Evolutionary conservation across 2,329 filamentous ascomycete species (phyloP), one percentile per base, ranked within the genome.

Genomic region (Cladosporium sp.): DNA sequence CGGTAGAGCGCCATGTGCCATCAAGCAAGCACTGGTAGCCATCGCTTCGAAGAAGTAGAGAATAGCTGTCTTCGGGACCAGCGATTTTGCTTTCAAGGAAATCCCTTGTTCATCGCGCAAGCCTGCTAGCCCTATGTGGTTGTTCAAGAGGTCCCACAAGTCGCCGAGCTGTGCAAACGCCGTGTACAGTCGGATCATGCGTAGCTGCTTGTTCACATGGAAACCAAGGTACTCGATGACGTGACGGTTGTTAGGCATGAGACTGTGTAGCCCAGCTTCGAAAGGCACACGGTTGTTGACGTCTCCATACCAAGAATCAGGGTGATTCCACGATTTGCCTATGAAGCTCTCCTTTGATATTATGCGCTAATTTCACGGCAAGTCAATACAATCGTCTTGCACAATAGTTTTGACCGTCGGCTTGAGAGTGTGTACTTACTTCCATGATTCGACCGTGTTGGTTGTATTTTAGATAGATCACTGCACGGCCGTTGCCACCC

Each of bases 21-120:
- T 55, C 32, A 55, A 15, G 40, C 52, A 55, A 17, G 19, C 52
- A 36, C 40, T n/a, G 13, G 52, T 40, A 22, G 52, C 52, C 52
- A 55, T 55, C 1, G 28, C 52, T 13, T 55, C 28, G 20, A 45
- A 55, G 3, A 55, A 10, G 35, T 39, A 55, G 2, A 47, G 19
- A 15, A 55, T 36, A 4, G 40, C 52, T 5, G 37, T 12, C 12
- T 12, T 36, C 13, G 52, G 52, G 8, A 55, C 34, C 8, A 13
- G 17, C 22, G 50, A 34, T 13, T 17, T 28, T 42, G 37, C 17
- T 19, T 28, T 3, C 4, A 48, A 8, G 4, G 45, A 13, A 9
- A 13, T 12, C 24, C 45, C 36, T 10, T 42, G 36, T n/a, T 53
- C 22, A 34, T 53, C 50, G 24, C 19, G 2, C 10, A 9, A 15